Evolutionary conservation across 1,139 yeast species (phyloP).

Genomic region (Yamadazyma buinensis): DNA sequence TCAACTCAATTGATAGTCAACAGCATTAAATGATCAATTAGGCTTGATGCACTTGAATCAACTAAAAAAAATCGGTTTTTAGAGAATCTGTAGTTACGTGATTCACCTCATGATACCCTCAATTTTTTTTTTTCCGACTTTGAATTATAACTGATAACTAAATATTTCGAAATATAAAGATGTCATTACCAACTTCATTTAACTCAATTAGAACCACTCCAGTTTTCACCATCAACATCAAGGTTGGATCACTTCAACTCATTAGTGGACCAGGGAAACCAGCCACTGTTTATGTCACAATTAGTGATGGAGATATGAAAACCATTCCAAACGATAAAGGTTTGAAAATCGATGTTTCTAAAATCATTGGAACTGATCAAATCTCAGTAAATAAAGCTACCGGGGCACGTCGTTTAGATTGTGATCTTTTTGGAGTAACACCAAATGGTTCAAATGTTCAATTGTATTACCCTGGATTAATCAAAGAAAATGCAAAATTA

Average conservation of each 20-base stretch:
- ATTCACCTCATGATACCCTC: too few relatives aligned
- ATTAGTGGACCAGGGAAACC: slow-evolving; percentile 1
- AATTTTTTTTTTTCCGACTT: too few relatives aligned
- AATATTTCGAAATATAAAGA: too few relatives aligned
- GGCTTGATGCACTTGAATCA: too few relatives aligned
- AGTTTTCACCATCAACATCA: slow-evolving; percentile 27
- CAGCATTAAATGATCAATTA: too few relatives aligned
- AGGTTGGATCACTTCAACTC: slow-evolving; percentile 17
- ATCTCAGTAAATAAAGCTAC: slow-evolving; percentile 30
- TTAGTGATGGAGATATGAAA: slow-evolving; percentile 24
- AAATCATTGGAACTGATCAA: slow-evolving; percentile 43
- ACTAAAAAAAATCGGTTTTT: too few relatives aligned
- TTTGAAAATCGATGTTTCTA: slow-evolving; percentile 23
- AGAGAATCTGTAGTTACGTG: too few relatives aligned
- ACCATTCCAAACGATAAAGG: slow-evolving; percentile 28
- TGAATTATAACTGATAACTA: too few relatives aligned
- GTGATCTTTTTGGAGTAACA: slow-evolving; percentile 44
- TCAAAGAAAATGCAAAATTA: slow-evolving; percentile 25
- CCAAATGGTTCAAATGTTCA: slow-evolving; percentile 37
- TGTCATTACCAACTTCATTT: neutral
- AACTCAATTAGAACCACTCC: slow-evolving; percentile 18
- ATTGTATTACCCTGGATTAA: slow-evolving; percentile 44
- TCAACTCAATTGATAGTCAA: too few relatives aligned
- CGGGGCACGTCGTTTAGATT: slow-evolving; percentile 40
- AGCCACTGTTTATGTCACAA: neutral